Evolutionary conservation across 2,329 filamentous ascomycete species (phyloP).

Genomic region (Microcera coccophila): DNA sequence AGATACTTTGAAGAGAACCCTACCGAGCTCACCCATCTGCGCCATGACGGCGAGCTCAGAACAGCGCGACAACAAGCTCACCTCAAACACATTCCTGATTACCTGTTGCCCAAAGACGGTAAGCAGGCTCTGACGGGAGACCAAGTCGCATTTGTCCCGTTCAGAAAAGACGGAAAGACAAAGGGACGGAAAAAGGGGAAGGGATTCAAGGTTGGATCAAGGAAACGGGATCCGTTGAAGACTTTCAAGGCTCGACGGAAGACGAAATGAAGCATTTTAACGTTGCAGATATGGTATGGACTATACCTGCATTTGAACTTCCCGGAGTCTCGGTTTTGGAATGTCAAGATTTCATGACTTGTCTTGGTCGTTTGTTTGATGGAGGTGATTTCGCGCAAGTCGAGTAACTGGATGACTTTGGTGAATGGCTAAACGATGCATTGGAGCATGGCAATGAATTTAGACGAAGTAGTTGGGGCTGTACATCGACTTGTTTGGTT

Average conservation of each 20-base stretch:
- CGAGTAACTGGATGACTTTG: too few relatives aligned
- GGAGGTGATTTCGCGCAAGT: too few relatives aligned
- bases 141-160: slow-evolving; percentile 68
- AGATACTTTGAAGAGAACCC: slow-evolving; percentile 95
- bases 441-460: too few relatives aligned
- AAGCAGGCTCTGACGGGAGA: slow-evolving; percentile 65
- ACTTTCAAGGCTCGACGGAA: slow-evolving; percentile 70
- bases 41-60: slow-evolving; percentile 85
- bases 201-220: slow-evolving; percentile 49
- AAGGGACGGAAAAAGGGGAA: slow-evolving; percentile 44
- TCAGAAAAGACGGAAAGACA: slow-evolving; percentile 54
- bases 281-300: slow-evolving; percentile 6
- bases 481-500: too few relatives aligned
- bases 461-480: too few relatives aligned
- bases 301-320: not conserved
- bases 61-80: slow-evolving; percentile 82
- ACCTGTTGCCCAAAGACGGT: slow-evolving; percentile 76
- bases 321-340: too few relatives aligned
- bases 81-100: slow-evolving; percentile 91
- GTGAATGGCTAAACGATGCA: too few relatives aligned
- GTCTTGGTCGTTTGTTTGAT: too few relatives aligned
- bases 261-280: slow-evolving; percentile 29
- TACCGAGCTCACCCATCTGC: slow-evolving; percentile 76
- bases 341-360: not conserved
- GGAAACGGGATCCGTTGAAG: slow-evolving; percentile 80